Base-by-base conservation (phyloP, 768 basidiomycete species). In the Russula emetica region DNA sequence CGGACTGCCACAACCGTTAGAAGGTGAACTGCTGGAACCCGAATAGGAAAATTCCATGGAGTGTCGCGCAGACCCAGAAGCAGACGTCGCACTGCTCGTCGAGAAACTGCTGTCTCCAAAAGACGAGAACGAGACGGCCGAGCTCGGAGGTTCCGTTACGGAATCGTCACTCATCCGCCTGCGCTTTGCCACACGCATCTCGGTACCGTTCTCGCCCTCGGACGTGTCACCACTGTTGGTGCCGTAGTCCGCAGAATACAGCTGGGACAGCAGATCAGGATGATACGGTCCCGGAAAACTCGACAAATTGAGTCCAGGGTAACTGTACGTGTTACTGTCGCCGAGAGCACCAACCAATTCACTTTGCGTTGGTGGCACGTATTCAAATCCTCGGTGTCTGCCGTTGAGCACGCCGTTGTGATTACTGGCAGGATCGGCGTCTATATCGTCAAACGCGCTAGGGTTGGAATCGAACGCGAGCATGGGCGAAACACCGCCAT, bases 201-300 rank as follows among this genome's bases (percentile, higher is more conserved):
- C 69, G 28, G 69, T n/a, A 16, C 66, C 67, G 28, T 70, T 55
- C 64, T 72, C 82, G 0, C 75, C 74, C 57, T 81, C 83, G 57
- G 80, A 71, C 20, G 71, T 72, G 44, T 86, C 83, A 0, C 78
- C 79, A 30, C 74, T 73, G 16, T 81, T 74, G 68, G 83, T 86
- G 0, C 83, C 83, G 8, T 87, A 76, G 0, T 84, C 77, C 66
- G 86, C 83, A 14, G 74, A 67, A 1, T 78, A 83, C 55, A 82
- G 69, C 69, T 86, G 84, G 49, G 79, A 75, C 14, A 89, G 74
- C 61, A 87, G 85, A 70, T 90, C 89, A 2, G 87, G 86, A 66
- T 88, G 85, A 68, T 88, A 90, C 4, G 88, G 87, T 0, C 88
- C 88, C 4, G 89, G 86, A 72, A 80, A 90, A 57, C 45, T 68